Base-by-base conservation (phyloP, 805 yeast genomes). In the Kodamaea sagamina region DNA sequence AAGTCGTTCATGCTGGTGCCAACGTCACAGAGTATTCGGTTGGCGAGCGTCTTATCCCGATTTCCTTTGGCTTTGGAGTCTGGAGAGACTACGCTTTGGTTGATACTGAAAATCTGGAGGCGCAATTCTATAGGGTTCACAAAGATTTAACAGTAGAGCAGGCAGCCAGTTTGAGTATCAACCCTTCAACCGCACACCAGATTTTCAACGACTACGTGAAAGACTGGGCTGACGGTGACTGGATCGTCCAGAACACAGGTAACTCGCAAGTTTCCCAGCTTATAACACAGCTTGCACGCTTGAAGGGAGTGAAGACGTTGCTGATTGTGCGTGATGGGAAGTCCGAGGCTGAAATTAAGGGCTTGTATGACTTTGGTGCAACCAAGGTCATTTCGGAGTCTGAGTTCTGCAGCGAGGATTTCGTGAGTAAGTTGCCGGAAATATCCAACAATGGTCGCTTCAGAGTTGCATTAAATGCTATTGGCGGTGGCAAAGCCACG, bases 211-310 rank as follows among this genome's bases (percentile, higher is more conserved):
- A 52, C 27, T 57, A 47, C 38, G 47, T 57, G 29, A 16, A 39
- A 11, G 57, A 54, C 39, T 57, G 59, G 61, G 36, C 24, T 19
- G 52, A 46, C 10, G 54, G 56, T 22, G 68, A 63, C 44, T 65
- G 69, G 69, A 52, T 65, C 24, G 52, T 65, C 22, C 57, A 55
- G 42, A 65, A 65, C 43, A 62, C 65, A 3, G 70, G 70, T 8
- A 63, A 55, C 47, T 65, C 71, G 1, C 65, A 61, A 32, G 71
- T 65, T 1, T 52, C 56, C 32, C 56, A 57, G 49, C 62, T 46
- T 49, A 51, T 64, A 36, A 56, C 56, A 32, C 71, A 65, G 47
- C 37, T 65, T n/a, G 61, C 67, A 10, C 48, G 39, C 35, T 41
- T 39, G 21, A 42, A 46, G 22, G 57, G 58, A n/a, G 51, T 65